These are phyloP conservation scores for Escallonia rubra DNA, from an alignment of 129 eudicot species.

Conservation along the genomic window DNA sequence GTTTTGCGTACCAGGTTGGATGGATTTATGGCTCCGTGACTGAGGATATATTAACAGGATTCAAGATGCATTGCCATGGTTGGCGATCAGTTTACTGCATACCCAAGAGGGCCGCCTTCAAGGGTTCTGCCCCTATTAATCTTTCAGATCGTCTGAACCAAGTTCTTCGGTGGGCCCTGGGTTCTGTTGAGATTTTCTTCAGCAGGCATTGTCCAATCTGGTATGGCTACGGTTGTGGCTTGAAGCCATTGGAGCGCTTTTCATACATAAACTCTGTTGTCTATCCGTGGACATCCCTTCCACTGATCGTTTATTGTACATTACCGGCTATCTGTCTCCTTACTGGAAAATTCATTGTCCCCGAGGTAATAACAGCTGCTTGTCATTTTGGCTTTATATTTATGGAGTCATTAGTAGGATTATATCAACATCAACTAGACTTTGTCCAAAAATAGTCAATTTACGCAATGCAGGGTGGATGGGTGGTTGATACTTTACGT, in stretches of 20 bases:
- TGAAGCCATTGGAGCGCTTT: conserved; percentile 84
- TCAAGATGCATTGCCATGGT: conserved; percentile 93
- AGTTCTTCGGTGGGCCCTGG: conserved; percentile 93
- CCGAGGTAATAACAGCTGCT: conserved; percentile 47
- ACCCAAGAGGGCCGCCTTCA: conserved; percentile 75
- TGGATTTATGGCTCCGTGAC: conserved; percentile 94
- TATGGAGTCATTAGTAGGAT: too few relatives aligned
- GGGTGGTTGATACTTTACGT: too few relatives aligned
- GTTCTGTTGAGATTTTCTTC: conserved; percentile 79
- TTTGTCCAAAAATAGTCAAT: too few relatives aligned
- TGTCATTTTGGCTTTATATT: not conserved
- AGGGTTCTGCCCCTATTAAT: conserved; percentile 90
- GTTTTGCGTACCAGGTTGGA: conserved; percentile 51
- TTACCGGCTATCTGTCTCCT: conserved; percentile 87
- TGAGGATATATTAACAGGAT: conserved; percentile 86
- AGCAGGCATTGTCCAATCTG: conserved; percentile 88
- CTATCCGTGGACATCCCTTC: conserved; percentile 81
- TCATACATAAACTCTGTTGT: conserved; percentile 79
- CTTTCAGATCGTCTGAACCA: conserved; percentile 93
- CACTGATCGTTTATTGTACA: conserved; percentile 79
- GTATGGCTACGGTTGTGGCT: conserved; percentile 85
- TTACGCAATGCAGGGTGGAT: too few relatives aligned
- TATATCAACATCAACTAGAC: too few relatives aligned
- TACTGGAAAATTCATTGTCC: conserved; percentile 88
- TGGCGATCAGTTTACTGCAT: conserved; percentile 94